Evolutionary conservation across 768 basidiomycete genomes (phyloP).

Genomic region (Daedalea quercina): DNA sequence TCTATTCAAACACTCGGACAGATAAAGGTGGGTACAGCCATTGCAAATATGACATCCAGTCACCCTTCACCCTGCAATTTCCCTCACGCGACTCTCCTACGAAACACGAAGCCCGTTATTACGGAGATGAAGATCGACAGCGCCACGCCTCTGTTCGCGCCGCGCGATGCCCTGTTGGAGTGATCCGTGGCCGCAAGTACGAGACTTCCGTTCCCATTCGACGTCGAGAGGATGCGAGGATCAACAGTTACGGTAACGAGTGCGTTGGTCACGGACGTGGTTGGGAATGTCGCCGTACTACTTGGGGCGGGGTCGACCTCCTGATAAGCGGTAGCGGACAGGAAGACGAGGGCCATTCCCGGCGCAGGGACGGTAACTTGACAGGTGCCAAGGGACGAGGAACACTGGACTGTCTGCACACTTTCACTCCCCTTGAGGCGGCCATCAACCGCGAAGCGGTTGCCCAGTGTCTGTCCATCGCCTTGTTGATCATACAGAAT

Average conservation of each 20-base stretch:
- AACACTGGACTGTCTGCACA: slow-evolving; percentile 56
- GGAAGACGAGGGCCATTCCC: slow-evolving; percentile 69
- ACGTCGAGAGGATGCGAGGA: slow-evolving; percentile 47
- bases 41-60: no score
- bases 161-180: background rate
- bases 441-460: slow-evolving; percentile 60
- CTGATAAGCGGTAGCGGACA: slow-evolving; percentile 36
- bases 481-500: background rate
- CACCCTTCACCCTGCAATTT: no score
- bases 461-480: slow-evolving; percentile 48
- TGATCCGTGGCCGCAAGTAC: background rate
- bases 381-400: slow-evolving; percentile 47
- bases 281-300: slow-evolving; percentile 44
- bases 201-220: slow-evolving; percentile 42
- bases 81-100: no score
- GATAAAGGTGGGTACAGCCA: no score
- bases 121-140: background rate
- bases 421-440: slow-evolving; percentile 48
- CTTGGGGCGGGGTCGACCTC: slow-evolving; percentile 28
- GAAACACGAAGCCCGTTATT: background rate
- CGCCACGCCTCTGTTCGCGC: background rate
- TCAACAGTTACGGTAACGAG: slow-evolving; percentile 52
- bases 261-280: slow-evolving; percentile 50
- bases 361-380: slow-evolving; percentile 60
- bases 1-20: no score